Conservation (phyloP, 2,329 filamentous ascomycete species). For the Ceratocystis variospora region DNA sequence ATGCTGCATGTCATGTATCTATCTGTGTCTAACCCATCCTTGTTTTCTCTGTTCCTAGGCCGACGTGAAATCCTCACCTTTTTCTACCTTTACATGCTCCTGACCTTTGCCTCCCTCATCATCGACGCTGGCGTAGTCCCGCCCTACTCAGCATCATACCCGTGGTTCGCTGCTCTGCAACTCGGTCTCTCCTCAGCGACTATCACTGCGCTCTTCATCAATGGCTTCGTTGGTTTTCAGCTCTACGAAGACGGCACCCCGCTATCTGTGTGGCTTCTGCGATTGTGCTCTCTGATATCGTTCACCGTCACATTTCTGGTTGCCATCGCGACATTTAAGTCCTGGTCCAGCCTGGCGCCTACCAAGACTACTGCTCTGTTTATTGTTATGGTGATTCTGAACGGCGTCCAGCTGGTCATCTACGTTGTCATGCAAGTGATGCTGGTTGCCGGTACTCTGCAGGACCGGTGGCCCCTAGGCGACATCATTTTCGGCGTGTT, state of each 20-base stretch:
- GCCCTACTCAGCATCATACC: slow-evolving; percentile 63
- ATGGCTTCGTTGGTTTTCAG: slow-evolving; percentile 96
- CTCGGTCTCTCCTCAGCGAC: slow-evolving; percentile 73
- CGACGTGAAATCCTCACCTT: slow-evolving; percentile 66
- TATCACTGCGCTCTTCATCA: slow-evolving; percentile 81
- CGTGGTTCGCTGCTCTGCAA: slow-evolving; percentile 84
- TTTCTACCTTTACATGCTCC: slow-evolving; percentile 91
- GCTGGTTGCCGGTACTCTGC: slow-evolving; percentile 74
- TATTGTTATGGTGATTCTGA: slow-evolving; percentile 80
- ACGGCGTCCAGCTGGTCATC: slow-evolving; percentile 70
- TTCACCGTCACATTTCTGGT: slow-evolving; percentile 80
- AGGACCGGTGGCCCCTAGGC: slow-evolving; percentile 89
- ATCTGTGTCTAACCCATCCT: background rate
- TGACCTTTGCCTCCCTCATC: slow-evolving; percentile 77
- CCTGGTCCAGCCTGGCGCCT: slow-evolving; percentile 73
- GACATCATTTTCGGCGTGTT: slow-evolving; percentile 82
- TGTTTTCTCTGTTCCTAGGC: slow-evolving; percentile 28
- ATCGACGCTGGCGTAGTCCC: slow-evolving; percentile 89
- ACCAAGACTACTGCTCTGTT: slow-evolving; percentile 82
- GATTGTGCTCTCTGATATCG: slow-evolving; percentile 62
- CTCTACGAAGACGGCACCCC: slow-evolving; percentile 94
- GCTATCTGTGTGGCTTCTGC: slow-evolving; percentile 83
- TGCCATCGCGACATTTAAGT: slow-evolving; percentile 82
- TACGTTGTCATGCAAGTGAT: slow-evolving; percentile 82
- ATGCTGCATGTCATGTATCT: too few species aligned